Evolutionary conservation across 2,329 filamentous ascomycete genomes (phyloP), one percentile per base, ranked within the genome.

Genomic region (Talaromyces sp.): DNA sequence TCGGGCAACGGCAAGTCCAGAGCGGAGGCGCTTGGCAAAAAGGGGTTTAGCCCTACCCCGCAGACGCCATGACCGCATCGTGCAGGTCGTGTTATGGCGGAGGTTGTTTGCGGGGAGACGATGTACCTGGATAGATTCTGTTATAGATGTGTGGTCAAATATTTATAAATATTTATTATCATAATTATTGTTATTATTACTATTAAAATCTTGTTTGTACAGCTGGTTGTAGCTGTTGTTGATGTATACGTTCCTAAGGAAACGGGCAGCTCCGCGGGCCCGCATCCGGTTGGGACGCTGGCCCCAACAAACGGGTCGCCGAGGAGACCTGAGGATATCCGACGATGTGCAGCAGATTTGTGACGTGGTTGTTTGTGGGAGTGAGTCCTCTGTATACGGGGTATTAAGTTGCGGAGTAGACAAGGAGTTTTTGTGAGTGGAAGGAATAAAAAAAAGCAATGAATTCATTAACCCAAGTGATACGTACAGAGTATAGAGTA

Each of bases 261-360:
- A 35, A 35, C 27, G 19, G 53, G 5, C 11, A 29, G 51, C 21
- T 19, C 35, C 19, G 29, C 11, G 17, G 13, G 11, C n/a, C 17
- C 7, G 29, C 7, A 24, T 46, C 43, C 53, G 31, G 58, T 60
- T 60, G 58, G 53, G 58, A 50, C 58, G 46, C 58, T 46, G 38
- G 52, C 43, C 58, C 58, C 58, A 60, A 60, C 58, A 60, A 60
- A 52, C 43, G 7, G n/a, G 4, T 52, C 27, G 49, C 17, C 49
- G 24, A n/a, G 49, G 27, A 27, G 24, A 29, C 24, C 14, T 46
- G n/a, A n/a, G n/a, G n/a, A n/a, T n/a, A n/a, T n/a, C n/a, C 13
- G 17, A 17, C 11, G 21, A 21, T 24, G 8, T 46, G 17, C n/a
- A 49, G n/a, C 10, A 2, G 9, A 7, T 50, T 10, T 2, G 21